phyloP scores from a whole-genome alignment of 2,329 filamentous ascomycete genomes.

The Aspergillus fumigatus region DNA sequence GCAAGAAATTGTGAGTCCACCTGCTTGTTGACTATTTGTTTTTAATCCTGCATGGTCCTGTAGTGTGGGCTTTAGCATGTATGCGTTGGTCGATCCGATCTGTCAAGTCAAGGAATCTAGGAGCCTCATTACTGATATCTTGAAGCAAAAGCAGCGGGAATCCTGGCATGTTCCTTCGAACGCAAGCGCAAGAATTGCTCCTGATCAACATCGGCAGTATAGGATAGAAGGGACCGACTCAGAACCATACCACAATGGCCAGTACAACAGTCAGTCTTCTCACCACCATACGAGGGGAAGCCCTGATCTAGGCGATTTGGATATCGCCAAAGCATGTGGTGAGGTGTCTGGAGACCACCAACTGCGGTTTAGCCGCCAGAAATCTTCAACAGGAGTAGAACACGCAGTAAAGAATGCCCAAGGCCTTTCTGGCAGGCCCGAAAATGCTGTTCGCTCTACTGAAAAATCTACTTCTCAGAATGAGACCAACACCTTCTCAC shows the following conservation, averaged over 20 bases:
- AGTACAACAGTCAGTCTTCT: not conserved
- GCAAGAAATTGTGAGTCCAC: constrained; percentile 11
- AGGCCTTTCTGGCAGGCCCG: constrained; percentile 4
- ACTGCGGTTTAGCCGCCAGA: not conserved
- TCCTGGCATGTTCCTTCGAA: not conserved
- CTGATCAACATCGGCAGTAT: not conserved
- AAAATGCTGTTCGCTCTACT: constrained; percentile 3
- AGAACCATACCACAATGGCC: not conserved
- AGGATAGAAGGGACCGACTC: not conserved
- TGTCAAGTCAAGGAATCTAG: not conserved
- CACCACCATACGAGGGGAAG: not conserved
- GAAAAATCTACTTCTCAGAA: constrained; percentile 16
- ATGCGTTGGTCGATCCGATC: not conserved
- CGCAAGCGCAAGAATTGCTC: not conserved
- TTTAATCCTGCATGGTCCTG: not conserved
- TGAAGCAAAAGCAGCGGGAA: constrained; percentile 4
- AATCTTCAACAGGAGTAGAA: not conserved
- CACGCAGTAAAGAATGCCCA: constrained; percentile 3
- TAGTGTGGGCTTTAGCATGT: not conserved
- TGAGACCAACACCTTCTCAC: constrained; percentile 14
- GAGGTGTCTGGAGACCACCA: constrained; percentile 1
- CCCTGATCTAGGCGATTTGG: not conserved
- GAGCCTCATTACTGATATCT: not conserved
- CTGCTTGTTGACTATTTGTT: not conserved
- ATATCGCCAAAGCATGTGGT: not conserved